Base-by-base conservation (phyloP, 208 protist genomes). In the Crithidia thermophila region DNA sequence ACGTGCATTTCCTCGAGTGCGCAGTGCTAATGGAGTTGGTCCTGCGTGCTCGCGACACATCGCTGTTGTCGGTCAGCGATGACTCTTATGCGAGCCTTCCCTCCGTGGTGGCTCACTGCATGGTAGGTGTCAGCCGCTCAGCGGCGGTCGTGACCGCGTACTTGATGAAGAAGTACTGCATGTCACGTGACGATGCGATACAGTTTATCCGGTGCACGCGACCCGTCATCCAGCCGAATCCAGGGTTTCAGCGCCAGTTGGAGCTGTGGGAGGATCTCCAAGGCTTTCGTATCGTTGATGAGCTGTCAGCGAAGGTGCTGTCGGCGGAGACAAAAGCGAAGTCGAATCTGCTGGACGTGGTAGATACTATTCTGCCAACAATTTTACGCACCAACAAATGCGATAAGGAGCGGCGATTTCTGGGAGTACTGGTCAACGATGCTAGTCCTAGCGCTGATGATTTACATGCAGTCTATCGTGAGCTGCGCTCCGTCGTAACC, bases 41-140 rank as follows among this genome's bases (percentile, higher is more conserved):
- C 14, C 64, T 94, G 31, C 28, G 70, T 8, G 69, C 80, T 52
- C 56, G 81, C 31, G 61, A 53, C n/a, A n/a, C n/a, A n/a, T n/a
- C n/a, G n/a, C n/a, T n/a, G n/a, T n/a, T n/a, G n/a, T n/a, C n/a
- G n/a, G n/a, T n/a, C n/a, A n/a, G n/a, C n/a, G n/a, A n/a, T n/a
- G n/a, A n/a, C n/a, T n/a, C n/a, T n/a, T n/a, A n/a, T n/a, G n/a
- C n/a, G n/a, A n/a, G n/a, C n/a, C n/a, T n/a, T 10, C 87, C 78
- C 11, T 66, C 65, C 10, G 84, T 95, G 10, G 73, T 71, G 21
- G 88, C 92, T 11, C 84, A 96, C 66, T 98, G 94, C 74, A 80
- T 94, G 77, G 84, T 91, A 25, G 94, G 94, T 20, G 91, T 97
- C 27, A 94, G 85, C 64, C 67, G 94, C 30, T 95, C 88, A 10